phyloP scores from a whole-genome alignment of 2,329 filamentous ascomycete genomes.

The Arthrobotrys entomopaga region DNA sequence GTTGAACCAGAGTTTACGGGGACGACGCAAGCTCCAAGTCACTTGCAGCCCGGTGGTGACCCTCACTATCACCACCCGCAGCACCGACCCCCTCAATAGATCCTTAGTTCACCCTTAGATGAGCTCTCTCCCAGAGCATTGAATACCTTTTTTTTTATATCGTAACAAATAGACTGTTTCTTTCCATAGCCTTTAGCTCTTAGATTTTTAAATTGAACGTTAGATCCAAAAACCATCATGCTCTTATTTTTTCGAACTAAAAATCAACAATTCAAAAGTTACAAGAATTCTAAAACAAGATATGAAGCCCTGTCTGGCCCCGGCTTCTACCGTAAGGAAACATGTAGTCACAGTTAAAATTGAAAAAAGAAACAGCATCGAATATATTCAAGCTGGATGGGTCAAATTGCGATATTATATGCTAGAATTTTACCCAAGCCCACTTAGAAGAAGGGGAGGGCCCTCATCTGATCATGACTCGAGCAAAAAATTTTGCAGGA shows the following conservation, averaged over 20 bases:
- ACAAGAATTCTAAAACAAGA: no score
- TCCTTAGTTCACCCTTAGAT: no score
- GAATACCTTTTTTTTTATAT: background rate
- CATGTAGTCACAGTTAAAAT: background rate
- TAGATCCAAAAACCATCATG: conserved; percentile 8
- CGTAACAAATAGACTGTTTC: conserved; percentile 9
- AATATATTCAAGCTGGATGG: background rate
- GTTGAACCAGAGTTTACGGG: conserved; percentile 35
- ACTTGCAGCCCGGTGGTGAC: conserved; percentile 9
- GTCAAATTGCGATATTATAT: no score
- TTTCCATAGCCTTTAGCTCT: conserved; percentile 1
- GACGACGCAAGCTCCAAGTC: conserved; percentile 27
- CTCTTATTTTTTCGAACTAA: background rate
- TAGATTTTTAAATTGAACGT: conserved; percentile 38
- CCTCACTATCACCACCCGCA: conserved; percentile 15
- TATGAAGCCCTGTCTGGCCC: no score
- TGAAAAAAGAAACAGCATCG: background rate
- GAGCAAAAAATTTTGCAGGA: no score
- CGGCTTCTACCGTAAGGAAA: conserved; percentile 2
- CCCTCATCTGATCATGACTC: no score
- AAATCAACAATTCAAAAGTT: no score
- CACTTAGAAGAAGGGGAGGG: no score
- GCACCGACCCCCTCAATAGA: conserved; percentile 13
- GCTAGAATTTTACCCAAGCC: no score
- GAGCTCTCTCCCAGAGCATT: background rate